phyloP scores from a whole-genome alignment of 495 filamentous ascomycete genomes.

The Penicillium malachiteum region DNA sequence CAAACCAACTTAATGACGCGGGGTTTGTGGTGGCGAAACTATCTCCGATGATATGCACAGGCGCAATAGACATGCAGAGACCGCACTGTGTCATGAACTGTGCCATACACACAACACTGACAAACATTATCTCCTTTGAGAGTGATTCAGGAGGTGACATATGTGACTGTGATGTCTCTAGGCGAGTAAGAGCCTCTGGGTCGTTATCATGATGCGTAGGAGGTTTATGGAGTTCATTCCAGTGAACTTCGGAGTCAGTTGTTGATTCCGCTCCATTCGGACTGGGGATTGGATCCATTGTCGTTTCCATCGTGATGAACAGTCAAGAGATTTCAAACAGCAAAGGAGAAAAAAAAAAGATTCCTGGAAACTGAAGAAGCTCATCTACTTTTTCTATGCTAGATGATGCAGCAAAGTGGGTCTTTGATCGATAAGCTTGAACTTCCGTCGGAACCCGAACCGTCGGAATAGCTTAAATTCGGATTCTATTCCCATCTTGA shows the following conservation, averaged over 20 bases:
- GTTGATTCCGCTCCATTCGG: not conserved
- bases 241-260: not conserved
- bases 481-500: too few relatives aligned
- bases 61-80: conserved; percentile 37
- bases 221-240: conserved; percentile 6
- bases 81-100: conserved; percentile 47
- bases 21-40: conserved; percentile 39
- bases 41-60: conserved; percentile 45
- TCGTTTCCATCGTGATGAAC: too few relatives aligned
- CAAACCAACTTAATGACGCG: conserved; percentile 46
- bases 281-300: too few relatives aligned
- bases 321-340: too few relatives aligned
- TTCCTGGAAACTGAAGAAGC: too few relatives aligned
- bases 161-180: conserved; percentile 19
- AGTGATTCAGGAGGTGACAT: conserved; percentile 11
- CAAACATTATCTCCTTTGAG: conserved; percentile 38
- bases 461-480: too few relatives aligned
- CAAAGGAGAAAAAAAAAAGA: too few relatives aligned
- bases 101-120: conserved; percentile 42
- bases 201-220: conserved; percentile 4
- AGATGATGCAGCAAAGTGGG: too few relatives aligned
- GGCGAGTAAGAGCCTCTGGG: conserved; percentile 15
- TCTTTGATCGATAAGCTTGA: too few relatives aligned
- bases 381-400: too few relatives aligned
- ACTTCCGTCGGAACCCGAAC: too few relatives aligned